Evolutionary conservation across 2,329 filamentous ascomycete genomes (phyloP).

Genomic region (Torrubiella hemipterigena): DNA sequence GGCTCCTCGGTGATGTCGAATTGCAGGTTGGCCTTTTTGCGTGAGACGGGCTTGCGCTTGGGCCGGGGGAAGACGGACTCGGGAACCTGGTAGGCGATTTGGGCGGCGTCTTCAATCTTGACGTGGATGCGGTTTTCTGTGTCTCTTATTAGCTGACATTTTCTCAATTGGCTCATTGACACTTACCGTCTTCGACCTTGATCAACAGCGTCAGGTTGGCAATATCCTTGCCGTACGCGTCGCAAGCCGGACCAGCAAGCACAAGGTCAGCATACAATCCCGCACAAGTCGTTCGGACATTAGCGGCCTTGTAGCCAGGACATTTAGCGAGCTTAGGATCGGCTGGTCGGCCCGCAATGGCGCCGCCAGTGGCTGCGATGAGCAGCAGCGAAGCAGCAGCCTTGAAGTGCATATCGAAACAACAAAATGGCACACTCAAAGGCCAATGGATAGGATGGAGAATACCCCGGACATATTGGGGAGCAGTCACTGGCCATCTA

Average conservation of each 20-base stretch:
- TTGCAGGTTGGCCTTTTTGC: slow-evolving; percentile 26
- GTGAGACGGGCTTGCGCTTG: slow-evolving; percentile 14
- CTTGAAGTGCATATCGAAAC: too few relatives aligned
- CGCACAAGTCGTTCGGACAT: slow-evolving; percentile 33
- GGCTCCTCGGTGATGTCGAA: slow-evolving; percentile 29
- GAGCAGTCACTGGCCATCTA: too few relatives aligned
- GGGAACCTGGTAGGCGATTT: slow-evolving; percentile 59
- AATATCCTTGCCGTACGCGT: slow-evolving; percentile 13
- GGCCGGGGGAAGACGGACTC: slow-evolving; percentile 52
- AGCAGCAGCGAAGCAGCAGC: too few relatives aligned
- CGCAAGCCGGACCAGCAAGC: slow-evolving; percentile 13
- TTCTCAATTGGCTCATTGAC: too few relatives aligned
- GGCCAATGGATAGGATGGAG: too few relatives aligned
- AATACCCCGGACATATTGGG: too few relatives aligned
- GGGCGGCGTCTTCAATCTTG: slow-evolving; percentile 53
- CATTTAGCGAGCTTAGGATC: too few relatives aligned
- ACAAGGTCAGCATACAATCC: slow-evolving; percentile 32
- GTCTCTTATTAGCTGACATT: neutral
- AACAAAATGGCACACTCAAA: too few relatives aligned
- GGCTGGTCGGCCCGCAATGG: too few relatives aligned
- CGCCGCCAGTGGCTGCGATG: too few relatives aligned
- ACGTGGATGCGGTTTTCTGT: slow-evolving; percentile 58
- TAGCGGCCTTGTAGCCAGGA: slow-evolving; percentile 52
- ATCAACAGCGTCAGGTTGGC: slow-evolving; percentile 38
- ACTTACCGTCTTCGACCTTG: slow-evolving; percentile 49